These are phyloP conservation scores for Tetrahymena elliotti DNA, from an alignment of 73 alveolate species.

Conservation along the genomic window DNA sequence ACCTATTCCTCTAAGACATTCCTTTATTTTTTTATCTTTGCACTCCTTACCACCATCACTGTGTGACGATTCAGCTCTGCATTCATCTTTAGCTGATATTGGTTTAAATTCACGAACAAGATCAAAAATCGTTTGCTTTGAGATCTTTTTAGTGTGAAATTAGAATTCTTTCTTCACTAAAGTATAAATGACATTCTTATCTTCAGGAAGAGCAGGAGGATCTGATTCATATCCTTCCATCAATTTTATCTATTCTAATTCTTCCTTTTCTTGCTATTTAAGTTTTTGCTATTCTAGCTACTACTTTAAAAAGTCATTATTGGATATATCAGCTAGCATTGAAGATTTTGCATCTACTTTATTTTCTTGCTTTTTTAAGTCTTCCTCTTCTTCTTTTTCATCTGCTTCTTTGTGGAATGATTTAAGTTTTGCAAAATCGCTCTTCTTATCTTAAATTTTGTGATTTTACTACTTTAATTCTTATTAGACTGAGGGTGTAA, in stretches of 20 bases:
- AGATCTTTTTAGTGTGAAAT: not conserved
- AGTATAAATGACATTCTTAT: not conserved
- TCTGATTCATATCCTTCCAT: not conserved
- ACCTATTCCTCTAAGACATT: constrained; percentile 53
- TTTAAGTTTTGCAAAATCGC: not conserved
- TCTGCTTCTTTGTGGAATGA: not conserved
- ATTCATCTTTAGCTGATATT: constrained; percentile 21
- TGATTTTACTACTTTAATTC: not conserved
- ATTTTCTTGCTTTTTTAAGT: not conserved
- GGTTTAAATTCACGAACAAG: constrained; percentile 7
- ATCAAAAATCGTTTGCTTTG: not conserved
- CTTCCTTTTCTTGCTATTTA: not conserved
- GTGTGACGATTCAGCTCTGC: constrained; percentile 11
- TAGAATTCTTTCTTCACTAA: not conserved
- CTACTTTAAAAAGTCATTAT: not conserved
- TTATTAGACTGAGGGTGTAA: not conserved
- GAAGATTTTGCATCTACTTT: not conserved
- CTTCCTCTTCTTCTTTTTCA: not conserved
- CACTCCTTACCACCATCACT: constrained; percentile 36
- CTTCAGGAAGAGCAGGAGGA: not conserved
- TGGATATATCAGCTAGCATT: not conserved
- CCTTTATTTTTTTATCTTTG: constrained; percentile 14
- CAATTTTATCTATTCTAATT: not conserved
- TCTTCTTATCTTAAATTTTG: not conserved
- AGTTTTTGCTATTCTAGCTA: not conserved